phyloP scores from a whole-genome alignment of 352 stramenopile species.

The Phytopythium ostracodes region DNA sequence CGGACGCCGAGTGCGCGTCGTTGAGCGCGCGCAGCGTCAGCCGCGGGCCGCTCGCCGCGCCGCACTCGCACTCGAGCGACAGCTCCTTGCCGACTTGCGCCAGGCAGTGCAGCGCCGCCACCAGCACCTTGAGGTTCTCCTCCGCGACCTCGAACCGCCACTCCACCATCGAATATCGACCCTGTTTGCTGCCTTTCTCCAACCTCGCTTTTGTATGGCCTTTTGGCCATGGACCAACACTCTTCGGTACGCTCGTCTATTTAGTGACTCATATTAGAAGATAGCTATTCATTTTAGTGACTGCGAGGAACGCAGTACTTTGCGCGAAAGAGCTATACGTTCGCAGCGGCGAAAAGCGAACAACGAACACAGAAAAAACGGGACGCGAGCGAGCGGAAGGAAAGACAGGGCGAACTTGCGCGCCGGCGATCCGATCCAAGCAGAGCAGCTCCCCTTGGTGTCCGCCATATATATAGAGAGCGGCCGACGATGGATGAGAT shows the following conservation, averaged over 20 bases:
- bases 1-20: constrained; percentile 79
- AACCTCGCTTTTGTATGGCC: background rate
- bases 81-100: constrained; percentile 79
- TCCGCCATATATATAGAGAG: background rate
- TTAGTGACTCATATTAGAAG: background rate
- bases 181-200: background rate
- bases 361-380: background rate
- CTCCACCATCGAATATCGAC: background rate
- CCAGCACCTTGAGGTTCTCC: constrained; percentile 74
- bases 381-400: background rate
- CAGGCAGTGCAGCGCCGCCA: constrained; percentile 76
- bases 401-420: background rate
- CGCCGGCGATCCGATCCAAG: too few relatives aligned
- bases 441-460: background rate
- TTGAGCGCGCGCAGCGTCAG: constrained; percentile 76
- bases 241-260: background rate
- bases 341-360: background rate
- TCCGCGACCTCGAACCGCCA: constrained; percentile 59
- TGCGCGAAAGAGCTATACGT: constrained; percentile 4
- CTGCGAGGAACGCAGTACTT: background rate
- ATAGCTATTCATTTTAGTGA: background rate
- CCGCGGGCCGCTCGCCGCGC: constrained; percentile 11
- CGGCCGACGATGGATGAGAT: constrained; percentile 82
- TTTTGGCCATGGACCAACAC: background rate
- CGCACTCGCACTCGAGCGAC: constrained; percentile 62